Evolutionary conservation across 805 yeast genomes (phyloP).

Genomic region (Saccharomycopsis amapae): DNA sequence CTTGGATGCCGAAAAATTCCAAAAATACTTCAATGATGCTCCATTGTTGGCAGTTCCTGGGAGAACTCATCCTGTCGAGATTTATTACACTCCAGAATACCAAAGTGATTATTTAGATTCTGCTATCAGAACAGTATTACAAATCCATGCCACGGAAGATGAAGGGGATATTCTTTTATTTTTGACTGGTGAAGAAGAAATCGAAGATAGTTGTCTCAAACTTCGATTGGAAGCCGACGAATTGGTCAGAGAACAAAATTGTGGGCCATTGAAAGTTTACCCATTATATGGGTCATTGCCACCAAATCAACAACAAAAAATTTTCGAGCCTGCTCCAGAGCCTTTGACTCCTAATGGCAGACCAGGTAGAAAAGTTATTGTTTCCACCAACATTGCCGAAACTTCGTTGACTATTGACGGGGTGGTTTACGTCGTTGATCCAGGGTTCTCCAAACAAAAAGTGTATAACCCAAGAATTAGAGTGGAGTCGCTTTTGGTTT

Average conservation of each 20-base stretch:
- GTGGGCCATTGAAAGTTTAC: constrained; percentile 85
- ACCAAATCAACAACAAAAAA: constrained; percentile 89
- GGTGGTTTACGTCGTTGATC: constrained; percentile 93
- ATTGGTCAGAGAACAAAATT: constrained; percentile 75
- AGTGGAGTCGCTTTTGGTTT: constrained; percentile 87
- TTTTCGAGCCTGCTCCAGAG: constrained; percentile 84
- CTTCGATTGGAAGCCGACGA: constrained; percentile 85
- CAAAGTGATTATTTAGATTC: constrained; percentile 94
- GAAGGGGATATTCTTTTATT: constrained; percentile 85
- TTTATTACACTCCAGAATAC: constrained; percentile 93
- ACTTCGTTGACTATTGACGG: constrained; percentile 97
- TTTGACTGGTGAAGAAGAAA: constrained; percentile 95
- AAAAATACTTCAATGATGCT: constrained; percentile 79
- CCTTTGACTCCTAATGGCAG: constrained; percentile 67
- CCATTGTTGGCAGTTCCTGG: constrained; percentile 97
- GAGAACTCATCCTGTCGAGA: constrained; percentile 95
- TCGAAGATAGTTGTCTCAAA: constrained; percentile 92
- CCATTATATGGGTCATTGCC: constrained; percentile 96
- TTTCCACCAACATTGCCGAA: constrained; percentile 94
- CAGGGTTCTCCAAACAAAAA: constrained; percentile 94
- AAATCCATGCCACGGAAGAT: constrained; percentile 94
- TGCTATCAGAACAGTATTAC: constrained; percentile 90
- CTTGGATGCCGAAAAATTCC: constrained; percentile 93
- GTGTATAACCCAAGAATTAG: constrained; percentile 94
- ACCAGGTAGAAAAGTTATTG: constrained; percentile 92